Base-by-base conservation (phyloP, 2,329 filamentous ascomycete genomes). In the Rutstroemia sp. region DNA sequence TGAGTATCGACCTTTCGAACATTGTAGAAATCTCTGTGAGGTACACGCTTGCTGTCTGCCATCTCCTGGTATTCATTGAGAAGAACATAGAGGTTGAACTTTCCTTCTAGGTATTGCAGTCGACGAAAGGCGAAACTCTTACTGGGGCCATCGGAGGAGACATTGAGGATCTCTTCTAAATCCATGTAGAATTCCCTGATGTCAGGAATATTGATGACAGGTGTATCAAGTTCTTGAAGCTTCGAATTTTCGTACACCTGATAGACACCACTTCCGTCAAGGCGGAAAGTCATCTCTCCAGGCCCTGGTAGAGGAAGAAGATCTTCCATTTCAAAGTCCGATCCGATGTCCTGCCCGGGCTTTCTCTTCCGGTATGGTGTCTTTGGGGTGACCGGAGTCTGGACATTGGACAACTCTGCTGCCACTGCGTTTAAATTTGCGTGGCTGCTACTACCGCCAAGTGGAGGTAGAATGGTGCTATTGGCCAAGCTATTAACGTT, bases 1-100 rank as follows among this genome's bases (percentile, higher is more conserved):
- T 99, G 94, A 8, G 94, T 99, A 69, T 99, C 94, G 51, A 99
- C 94, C 72, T 99, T 99, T 69, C 94, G 83, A 49, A 99, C 94
- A 69, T 99, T 99, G 77, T 99, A 99, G 69, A 99, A 99, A 73
- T 99, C 94, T 75, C 94, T 85, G 72, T 99, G 94, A 2, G 94
- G 94, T 54, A 97, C 94, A 66, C 89, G 92, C 72, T 99, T 99
- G 71, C 89, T 96, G 75, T 99, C 94, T 58, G 94, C 92, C 52
- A 95, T 94, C 72, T 99, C 94, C 69, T 97, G 92, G 64, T 97
- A 97, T 71, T 96, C 94, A 69, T 99, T 97, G 57, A 97, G 76
- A 30, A 99, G 81, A 21, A 86, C 83, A 69, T 99, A 96, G 21
- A 99, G 79, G 69, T 96, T 95, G 74, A 96, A 99, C 69, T 96